Conservation (phyloP, 2,329 filamentous ascomycete genomes). For the Cadophora malorum region DNA sequence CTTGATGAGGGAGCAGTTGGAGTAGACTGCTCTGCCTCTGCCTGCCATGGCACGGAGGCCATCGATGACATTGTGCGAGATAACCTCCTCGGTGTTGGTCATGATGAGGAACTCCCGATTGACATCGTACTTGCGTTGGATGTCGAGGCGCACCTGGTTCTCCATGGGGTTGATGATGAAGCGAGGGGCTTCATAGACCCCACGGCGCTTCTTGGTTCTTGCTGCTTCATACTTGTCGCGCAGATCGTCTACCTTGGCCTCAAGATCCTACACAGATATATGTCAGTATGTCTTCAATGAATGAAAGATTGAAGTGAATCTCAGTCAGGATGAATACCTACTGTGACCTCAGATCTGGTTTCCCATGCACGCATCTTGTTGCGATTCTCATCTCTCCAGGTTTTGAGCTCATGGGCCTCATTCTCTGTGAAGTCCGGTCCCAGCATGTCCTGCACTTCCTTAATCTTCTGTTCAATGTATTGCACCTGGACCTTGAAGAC, state of each 20-base stretch:
- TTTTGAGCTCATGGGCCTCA: background rate
- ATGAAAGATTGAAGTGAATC: background rate
- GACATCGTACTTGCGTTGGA: background rate
- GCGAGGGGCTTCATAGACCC: background rate
- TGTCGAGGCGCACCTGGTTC: background rate
- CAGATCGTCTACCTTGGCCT: background rate
- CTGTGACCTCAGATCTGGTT: background rate
- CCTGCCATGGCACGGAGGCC: background rate
- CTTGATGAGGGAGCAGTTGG: background rate
- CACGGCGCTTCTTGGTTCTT: background rate
- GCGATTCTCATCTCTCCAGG: background rate
- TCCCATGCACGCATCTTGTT: background rate
- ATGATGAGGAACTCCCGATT: background rate
- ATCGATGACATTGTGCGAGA: background rate
- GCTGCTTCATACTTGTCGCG: background rate
- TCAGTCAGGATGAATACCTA: background rate
- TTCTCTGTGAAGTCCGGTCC: background rate
- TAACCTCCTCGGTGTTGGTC: background rate
- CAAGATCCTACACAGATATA: background rate
- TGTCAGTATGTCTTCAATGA: background rate
- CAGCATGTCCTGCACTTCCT: background rate
- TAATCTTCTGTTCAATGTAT: background rate
- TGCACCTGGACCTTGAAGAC: background rate
- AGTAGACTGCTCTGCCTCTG: background rate
- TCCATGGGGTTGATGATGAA: background rate